Evolutionary conservation across 2,329 filamentous ascomycete species (phyloP).

Genomic region (Corinectria fuckeliana): DNA sequence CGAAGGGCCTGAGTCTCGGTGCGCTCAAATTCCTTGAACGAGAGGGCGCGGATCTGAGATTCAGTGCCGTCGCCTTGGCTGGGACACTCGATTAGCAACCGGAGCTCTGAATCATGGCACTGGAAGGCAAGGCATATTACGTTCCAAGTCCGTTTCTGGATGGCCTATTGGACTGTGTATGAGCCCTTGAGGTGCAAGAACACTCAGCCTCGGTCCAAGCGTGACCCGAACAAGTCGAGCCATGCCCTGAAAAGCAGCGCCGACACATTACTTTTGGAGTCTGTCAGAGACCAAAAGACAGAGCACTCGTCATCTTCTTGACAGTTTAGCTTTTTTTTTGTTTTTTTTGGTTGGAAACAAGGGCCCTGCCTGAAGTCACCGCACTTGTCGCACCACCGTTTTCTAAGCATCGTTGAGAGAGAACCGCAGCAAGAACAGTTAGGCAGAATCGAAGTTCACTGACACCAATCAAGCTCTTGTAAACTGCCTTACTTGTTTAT

Average conservation of each 20-base stretch:
- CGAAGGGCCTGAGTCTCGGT: constrained; percentile 76
- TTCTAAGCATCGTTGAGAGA: not conserved
- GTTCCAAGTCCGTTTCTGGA: too few species aligned
- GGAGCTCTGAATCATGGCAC: too few species aligned
- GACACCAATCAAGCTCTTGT: not conserved
- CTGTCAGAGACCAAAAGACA: not conserved
- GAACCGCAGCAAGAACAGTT: not conserved
- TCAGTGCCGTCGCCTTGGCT: constrained; percentile 64
- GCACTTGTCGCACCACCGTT: not conserved
- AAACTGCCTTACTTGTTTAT: not conserved
- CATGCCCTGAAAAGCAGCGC: not conserved
- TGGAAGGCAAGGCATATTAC: not conserved
- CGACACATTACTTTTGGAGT: not conserved
- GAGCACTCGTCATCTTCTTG: not conserved
- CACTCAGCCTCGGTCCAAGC: not conserved
- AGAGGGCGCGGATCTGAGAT: constrained; percentile 62
- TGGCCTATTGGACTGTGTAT: not conserved
- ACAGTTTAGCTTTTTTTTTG: too few species aligned
- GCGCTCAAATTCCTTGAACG: constrained; percentile 62
- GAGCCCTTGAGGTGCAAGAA: not conserved
- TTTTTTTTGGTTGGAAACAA: too few species aligned
- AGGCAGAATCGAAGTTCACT: not conserved
- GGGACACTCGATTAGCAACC: constrained; percentile 52
- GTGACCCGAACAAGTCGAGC: not conserved
- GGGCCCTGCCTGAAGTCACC: not conserved